Base-by-base conservation (phyloP, 768 basidiomycete species). In the Pluteus cervinus region DNA sequence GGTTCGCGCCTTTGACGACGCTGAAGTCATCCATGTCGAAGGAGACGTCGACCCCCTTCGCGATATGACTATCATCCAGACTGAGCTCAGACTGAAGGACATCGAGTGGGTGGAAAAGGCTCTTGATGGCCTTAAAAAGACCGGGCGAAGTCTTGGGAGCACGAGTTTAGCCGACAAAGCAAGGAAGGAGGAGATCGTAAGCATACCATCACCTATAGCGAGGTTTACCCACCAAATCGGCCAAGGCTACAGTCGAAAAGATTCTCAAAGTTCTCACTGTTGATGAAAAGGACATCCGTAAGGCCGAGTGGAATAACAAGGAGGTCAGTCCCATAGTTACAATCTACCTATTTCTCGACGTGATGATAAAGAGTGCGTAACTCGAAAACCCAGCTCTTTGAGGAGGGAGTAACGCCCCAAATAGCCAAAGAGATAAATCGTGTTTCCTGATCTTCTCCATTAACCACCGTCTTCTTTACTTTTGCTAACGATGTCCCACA, bases 21-120 rank as follows among this genome's bases (percentile, higher is more conserved):
- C 92, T n/a, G 96, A 99, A 51, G 92, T 99, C 57, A 98, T 86
- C 49, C 96, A 99, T 61, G 94, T 98, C 45, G 96, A 98, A 64
- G 96, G 96, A 29, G 96, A 98, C 50, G 92, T 99, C 40, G 74
- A 98, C 61, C 96, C 96, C 8, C 45, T 86, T 25, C 84, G 96
- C 42, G 96, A 99, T 63, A 97, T 98, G 93, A 80, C 86, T 47
- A 98, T 97, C 52, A 99, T 99, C 53, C 81, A 83, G 48, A 94
- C 79, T 6, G 96, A 99, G 61, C 69, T 99, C 14, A 73, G 92
- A 33, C 65, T 99, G 29, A 99, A 99, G 67, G 96, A 99, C 61
- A 93, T 93, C 46, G 96, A 99, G 54, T 99, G 96, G 96, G 84
- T 90, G 8, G 88, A 97, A 64, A 98, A 98, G 65, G 63, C 79